Evolutionary conservation across 257 asterid genomes (phyloP), one percentile per base, ranked within the genome.

Genomic region (Schizonepeta tenuifolia): DNA sequence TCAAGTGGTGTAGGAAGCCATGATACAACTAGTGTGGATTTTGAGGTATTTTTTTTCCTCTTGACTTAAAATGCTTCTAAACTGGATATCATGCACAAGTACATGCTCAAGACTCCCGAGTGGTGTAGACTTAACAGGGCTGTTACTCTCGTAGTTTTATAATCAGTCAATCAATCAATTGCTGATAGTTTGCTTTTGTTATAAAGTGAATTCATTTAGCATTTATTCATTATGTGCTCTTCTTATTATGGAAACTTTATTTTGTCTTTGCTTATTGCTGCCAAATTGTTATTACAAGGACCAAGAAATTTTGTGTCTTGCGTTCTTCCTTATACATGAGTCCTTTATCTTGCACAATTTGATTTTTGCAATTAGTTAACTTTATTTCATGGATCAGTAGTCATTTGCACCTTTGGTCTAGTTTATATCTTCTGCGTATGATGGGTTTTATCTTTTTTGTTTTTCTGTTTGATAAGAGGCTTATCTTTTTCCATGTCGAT

Each of bases 1-100:
- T 91, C 99, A 59, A 94, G 99, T 72, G 99, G 97, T 62, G 82
- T 75, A 36, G 99, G 97, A 85, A 84, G 93, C 86, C 95, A 83
- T 64, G 97, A 88, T 74, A 78, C 82, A 61, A 88, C 99, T 1
- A 69, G 12, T 68, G 93, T 88, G 49, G 96, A 89, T 82, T 85
- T 94, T 73, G 97, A 94, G 97, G 99, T 94, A 83, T 71, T 55
- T 28, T 58, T 58, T 44, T 67, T 66, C 67, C 69, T 36, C 41
- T 74, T 60, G 70, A 50, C 22, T 44, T 55, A 35, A 54, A 31
- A 61, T 40, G 78, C 61, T 44, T 73, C 56, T 59, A 20, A 13
- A 28, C 28, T 17, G 44, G 11, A 58, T 49, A 53, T 17, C 67
- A 50, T 55, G 20, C 64, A 68, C 6, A 50, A 31, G 21, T 31